Conservation (phyloP, 139 green algal species). For the Chlamydomonas applanata region DNA sequence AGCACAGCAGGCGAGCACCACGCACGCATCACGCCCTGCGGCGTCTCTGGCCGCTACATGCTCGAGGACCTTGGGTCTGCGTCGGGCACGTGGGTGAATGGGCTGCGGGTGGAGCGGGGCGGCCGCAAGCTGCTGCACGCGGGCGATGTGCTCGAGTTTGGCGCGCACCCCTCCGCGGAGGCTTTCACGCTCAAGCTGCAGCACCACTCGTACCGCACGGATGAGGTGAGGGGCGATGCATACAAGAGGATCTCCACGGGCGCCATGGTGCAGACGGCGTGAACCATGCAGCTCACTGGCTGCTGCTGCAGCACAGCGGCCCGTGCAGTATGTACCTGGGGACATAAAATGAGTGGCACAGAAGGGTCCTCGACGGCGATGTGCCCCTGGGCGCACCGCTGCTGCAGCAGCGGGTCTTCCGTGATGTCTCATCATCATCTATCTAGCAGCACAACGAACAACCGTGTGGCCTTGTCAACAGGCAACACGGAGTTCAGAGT, state of each 20-base stretch:
- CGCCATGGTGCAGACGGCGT: constrained; percentile 8
- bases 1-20: constrained; percentile 25
- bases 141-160: constrained; percentile 65
- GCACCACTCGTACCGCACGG: constrained; percentile 39
- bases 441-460: too few species aligned
- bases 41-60: constrained; percentile 32
- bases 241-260: constrained; percentile 13
- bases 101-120: constrained; percentile 27
- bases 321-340: too few species aligned
- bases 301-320: too few species aligned
- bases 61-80: constrained; percentile 45
- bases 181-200: constrained; percentile 65
- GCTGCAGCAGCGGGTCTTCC: too few species aligned
- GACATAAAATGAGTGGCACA: too few species aligned
- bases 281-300: not conserved
- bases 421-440: too few species aligned
- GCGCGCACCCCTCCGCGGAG: constrained; percentile 24
- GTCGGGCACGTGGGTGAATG: constrained; percentile 73
- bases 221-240: constrained; percentile 15
- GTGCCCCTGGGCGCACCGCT: too few species aligned
- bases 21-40: constrained; percentile 20
- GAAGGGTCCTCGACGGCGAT: too few species aligned
- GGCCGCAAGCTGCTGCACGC: constrained; percentile 52
- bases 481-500: too few species aligned
- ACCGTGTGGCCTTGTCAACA: too few species aligned